phyloP scores from a whole-genome alignment of 2,329 filamentous ascomycete species.

The Diaporthe amygdali region DNA sequence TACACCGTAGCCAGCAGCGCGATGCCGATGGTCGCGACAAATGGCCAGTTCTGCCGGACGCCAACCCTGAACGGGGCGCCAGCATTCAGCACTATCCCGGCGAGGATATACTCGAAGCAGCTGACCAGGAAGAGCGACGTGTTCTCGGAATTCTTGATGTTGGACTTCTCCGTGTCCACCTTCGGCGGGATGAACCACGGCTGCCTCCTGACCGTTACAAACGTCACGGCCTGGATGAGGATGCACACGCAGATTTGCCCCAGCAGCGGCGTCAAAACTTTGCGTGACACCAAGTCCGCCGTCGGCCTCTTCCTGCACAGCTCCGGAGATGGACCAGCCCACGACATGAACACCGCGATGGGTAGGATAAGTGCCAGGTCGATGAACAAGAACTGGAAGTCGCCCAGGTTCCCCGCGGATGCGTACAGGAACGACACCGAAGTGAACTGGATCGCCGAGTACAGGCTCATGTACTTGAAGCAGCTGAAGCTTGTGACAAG shows the following conservation, averaged over 20 bases:
- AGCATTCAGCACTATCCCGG: slow-evolving; percentile 88
- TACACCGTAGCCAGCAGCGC: slow-evolving; percentile 74
- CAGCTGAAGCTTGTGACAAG: slow-evolving; percentile 99
- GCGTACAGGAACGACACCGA: slow-evolving; percentile 96
- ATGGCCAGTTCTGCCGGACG: slow-evolving; percentile 83
- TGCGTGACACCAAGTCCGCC: slow-evolving; percentile 88
- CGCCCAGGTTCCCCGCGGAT: slow-evolving; percentile 89
- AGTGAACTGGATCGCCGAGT: slow-evolving; percentile 99
- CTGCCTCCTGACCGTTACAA: slow-evolving; percentile 76
- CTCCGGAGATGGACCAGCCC: slow-evolving; percentile 82
- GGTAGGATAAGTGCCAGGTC: slow-evolving; percentile 91
- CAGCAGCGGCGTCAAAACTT: slow-evolving; percentile 86
- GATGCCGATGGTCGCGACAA: slow-evolving; percentile 76
- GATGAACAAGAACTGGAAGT: slow-evolving; percentile 98
- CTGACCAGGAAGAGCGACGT: slow-evolving; percentile 88
- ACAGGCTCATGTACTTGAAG: slow-evolving; percentile 99
- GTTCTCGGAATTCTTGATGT: slow-evolving; percentile 91
- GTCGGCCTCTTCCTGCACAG: slow-evolving; percentile 88
- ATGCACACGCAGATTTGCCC: slow-evolving; percentile 88
- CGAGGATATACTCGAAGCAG: slow-evolving; percentile 94
- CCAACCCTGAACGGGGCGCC: slow-evolving; percentile 87
- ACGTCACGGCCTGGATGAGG: slow-evolving; percentile 75
- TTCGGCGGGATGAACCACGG: slow-evolving; percentile 86
- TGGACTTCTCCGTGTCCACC: slow-evolving; percentile 78
- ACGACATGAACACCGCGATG: slow-evolving; percentile 98